Evolutionary conservation across 345 rosid genomes (phyloP), one percentile per base, ranked within the genome.

Genomic region (Conringia planisiliqua): DNA sequence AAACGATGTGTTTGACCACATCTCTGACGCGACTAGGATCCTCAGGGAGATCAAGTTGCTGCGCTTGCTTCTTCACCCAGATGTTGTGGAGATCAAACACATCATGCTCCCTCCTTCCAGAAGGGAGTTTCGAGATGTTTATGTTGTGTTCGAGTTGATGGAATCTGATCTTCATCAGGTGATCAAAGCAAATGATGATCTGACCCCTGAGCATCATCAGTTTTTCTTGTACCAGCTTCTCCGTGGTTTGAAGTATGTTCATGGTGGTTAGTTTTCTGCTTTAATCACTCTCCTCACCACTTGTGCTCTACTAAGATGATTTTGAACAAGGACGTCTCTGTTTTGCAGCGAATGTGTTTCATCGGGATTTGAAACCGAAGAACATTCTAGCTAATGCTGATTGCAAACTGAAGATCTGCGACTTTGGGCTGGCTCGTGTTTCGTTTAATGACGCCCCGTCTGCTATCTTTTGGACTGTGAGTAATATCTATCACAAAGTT

Each of bases 141-240:
- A 91, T 73, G 97, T 93, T 61, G 95, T 93, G 27, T 91, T 93
- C 50, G 98, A 93, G 83, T 78, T 93, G 81, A 91, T 93, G 98
- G 98, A 93, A 79, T 93, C 98, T 48, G 98, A 93, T 73, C 96
- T 93, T 77, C 98, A 93, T 70, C 97, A 91, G 80, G 98, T 91
- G 6, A 94, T 94, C 58, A 94, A 82, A 81, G 96, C 97, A 35
- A 94, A 94, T 76, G 93, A 91, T 82, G 96, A 88, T 80, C 85
- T 94, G 33, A 88, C 92, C 62, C 89, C 97, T 2, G 89, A 94
- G 72, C 98, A 94, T 80, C 82, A 89, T 83, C 97, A 86, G 70
- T 91, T 91, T 82, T 94, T 91, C 84, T 68, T 94, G 78, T 94
- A 94, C 69, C 98, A 94, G 85, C 98, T 94, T 84, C 97, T 94